Conservation (phyloP, 768 basidiomycete genomes). For the Trichaptum fuscoviolaceum region DNA sequence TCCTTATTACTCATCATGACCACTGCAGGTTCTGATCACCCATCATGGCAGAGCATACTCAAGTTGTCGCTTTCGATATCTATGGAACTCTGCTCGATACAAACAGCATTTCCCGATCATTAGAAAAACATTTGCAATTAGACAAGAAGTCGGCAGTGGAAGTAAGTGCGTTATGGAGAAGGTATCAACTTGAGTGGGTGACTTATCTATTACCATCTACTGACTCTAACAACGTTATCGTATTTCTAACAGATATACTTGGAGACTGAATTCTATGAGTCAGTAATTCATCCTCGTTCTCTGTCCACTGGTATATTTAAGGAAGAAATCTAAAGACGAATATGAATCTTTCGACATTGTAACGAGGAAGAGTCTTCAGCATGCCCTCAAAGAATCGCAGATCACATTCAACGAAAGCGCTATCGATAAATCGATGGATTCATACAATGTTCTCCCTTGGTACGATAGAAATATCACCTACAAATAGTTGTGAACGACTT, state of each 20-base stretch:
- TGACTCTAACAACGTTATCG: background rate
- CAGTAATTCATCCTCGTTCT: background rate
- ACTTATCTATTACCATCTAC: background rate
- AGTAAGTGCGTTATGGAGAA: constrained; percentile 18
- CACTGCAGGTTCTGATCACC: background rate
- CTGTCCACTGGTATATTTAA: background rate
- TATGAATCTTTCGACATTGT: constrained; percentile 25
- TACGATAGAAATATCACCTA: constrained; percentile 6
- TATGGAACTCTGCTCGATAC: constrained; percentile 28
- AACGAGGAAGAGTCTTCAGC: constrained; percentile 19
- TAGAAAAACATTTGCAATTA: constrained; percentile 8
- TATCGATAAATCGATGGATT: constrained; percentile 16
- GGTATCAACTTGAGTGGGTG: constrained; percentile 27
- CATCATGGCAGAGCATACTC: constrained; percentile 1
- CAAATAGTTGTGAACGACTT: background rate
- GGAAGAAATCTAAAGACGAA: constrained; percentile 10
- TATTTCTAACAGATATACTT: constrained; percentile 25
- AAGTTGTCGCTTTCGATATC: constrained; percentile 26
- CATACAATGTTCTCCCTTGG: constrained; percentile 19
- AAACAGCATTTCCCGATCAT: constrained; percentile 13
- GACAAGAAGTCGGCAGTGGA: constrained; percentile 12
- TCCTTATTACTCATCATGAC: too few species aligned
- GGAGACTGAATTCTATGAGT: constrained; percentile 23
- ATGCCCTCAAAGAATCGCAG: constrained; percentile 19
- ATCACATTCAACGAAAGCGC: constrained; percentile 5